phyloP scores from a whole-genome alignment of 2,329 filamentous ascomycete genomes.

The Penicillium brevicompactum region DNA sequence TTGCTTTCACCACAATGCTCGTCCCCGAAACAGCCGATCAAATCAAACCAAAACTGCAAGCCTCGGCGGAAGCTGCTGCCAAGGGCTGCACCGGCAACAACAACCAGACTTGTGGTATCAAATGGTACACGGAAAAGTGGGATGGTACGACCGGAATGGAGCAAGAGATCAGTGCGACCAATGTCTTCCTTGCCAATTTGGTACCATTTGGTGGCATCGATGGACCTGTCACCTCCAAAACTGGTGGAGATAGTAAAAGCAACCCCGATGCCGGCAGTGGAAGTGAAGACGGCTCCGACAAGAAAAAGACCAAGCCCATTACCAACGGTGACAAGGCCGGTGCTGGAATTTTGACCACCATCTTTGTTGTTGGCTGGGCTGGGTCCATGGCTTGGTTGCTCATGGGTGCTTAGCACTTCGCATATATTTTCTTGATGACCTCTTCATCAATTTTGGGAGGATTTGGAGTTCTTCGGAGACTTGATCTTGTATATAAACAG shows the following conservation, averaged over 20 bases:
- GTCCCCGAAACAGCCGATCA: constrained; percentile 59
- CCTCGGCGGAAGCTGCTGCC: constrained; percentile 62
- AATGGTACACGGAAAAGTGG: constrained; percentile 58
- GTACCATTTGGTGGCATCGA: constrained; percentile 50
- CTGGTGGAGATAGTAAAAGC: constrained; percentile 58
- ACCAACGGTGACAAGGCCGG: constrained; percentile 41
- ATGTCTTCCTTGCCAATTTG: constrained; percentile 64
- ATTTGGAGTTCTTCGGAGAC: constrained; percentile 1
- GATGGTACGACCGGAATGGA: constrained; percentile 64
- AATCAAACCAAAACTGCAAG: constrained; percentile 61
- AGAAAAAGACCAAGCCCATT: constrained; percentile 14
- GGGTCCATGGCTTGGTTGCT: constrained; percentile 37
- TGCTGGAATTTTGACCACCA: constrained; percentile 41
- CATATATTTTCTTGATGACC: neutral
- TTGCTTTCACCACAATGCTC: constrained; percentile 63
- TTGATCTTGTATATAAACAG: neutral
- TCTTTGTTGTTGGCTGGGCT: constrained; percentile 31
- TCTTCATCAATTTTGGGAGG: neutral
- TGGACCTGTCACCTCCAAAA: constrained; percentile 41
- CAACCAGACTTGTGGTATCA: constrained; percentile 65
- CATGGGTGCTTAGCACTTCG: constrained; percentile 19
- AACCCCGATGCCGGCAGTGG: constrained; percentile 38
- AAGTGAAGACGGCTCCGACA: neutral
- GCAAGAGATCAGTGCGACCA: constrained; percentile 69
- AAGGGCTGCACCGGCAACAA: constrained; percentile 62